These are phyloP conservation scores for Alternaria gansuensis DNA, from an alignment of 2,329 filamentous ascomycete genomes.

Conservation along the genomic window DNA sequence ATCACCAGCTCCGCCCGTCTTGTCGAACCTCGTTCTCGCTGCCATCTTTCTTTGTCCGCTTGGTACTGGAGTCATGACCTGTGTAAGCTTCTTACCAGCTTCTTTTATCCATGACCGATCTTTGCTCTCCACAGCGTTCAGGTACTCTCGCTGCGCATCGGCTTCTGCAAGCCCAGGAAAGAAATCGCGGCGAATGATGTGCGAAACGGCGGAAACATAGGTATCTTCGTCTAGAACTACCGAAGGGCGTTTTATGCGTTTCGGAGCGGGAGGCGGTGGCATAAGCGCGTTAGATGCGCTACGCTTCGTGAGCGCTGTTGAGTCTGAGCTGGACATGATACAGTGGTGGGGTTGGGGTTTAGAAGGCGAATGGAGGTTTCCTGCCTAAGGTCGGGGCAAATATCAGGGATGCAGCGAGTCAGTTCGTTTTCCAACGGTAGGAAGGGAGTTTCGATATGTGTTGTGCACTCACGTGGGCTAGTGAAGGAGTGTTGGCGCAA, in stretches of 20 bases:
- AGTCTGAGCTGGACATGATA: conserved; percentile 49
- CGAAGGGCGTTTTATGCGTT: conserved; percentile 89
- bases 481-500: conserved; percentile 24
- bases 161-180: conserved; percentile 90
- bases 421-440: no score
- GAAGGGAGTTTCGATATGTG: neutral
- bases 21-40: conserved; percentile 35
- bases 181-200: conserved; percentile 96
- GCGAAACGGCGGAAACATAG: conserved; percentile 87
- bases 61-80: conserved; percentile 83
- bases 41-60: conserved; percentile 53
- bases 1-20: conserved; percentile 37
- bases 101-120: conserved; percentile 86
- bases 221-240: conserved; percentile 92
- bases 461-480: conserved; percentile 3
- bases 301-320: conserved; percentile 73
- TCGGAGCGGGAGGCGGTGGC: conserved; percentile 84
- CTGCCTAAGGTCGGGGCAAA: neutral
- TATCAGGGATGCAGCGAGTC: neutral
- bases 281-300: conserved; percentile 75
- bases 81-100: conserved; percentile 68
- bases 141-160: conserved; percentile 88
- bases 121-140: conserved; percentile 87
- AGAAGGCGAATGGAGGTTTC: neutral
- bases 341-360: neutral